Percentiles rank a stretch among this genome's conserved stretches.
These are phyloP conservation scores for Chloranthus sessilifolius DNA, from an alignment of 164 flowering plant genomes.

Conservation along the genomic window DNA sequence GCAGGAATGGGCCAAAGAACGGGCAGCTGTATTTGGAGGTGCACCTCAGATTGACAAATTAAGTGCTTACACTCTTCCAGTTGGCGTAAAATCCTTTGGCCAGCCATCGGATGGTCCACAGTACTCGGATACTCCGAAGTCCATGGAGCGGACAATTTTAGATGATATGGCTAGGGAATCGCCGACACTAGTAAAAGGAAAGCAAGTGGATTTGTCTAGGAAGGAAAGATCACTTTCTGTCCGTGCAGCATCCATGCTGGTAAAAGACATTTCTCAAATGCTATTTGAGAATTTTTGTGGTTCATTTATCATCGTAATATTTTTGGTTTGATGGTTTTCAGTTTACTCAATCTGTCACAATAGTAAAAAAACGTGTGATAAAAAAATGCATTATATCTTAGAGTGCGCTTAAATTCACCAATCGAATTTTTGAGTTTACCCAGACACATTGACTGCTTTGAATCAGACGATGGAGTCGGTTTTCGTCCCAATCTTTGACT, in stretches of 20 bases:
- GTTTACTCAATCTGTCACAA: too few species aligned
- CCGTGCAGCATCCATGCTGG: slow-evolving; percentile 98
- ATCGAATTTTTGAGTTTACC: too few species aligned
- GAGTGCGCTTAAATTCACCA: too few species aligned
- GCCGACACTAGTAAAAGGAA: slow-evolving; percentile 32
- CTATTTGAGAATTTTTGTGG: slow-evolving; percentile 6
- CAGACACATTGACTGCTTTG: too few species aligned
- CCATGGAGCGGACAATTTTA: slow-evolving; percentile 17
- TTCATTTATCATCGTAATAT: background rate
- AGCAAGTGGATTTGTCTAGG: slow-evolving; percentile 30
- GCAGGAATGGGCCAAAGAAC: slow-evolving; percentile 49
- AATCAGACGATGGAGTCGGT: too few species aligned
- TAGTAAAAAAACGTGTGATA: too few species aligned
- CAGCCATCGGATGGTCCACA: slow-evolving; percentile 23
- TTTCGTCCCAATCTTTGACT: too few species aligned
- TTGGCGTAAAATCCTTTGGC: slow-evolving; percentile 64
- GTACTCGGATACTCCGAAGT: slow-evolving; percentile 15
- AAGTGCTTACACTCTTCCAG: slow-evolving; percentile 51
- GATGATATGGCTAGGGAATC: slow-evolving; percentile 22
- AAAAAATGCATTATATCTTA: too few species aligned
- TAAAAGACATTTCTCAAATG: slow-evolving; percentile 20
- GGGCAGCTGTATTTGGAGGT: slow-evolving; percentile 31
- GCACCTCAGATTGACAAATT: slow-evolving; percentile 31
- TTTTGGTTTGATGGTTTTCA: background rate
- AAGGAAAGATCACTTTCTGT: slow-evolving; percentile 69